phyloP scores from a whole-genome alignment of 1,284 basidiomycete genomes.

The Lentinula novae-zelandiae region DNA sequence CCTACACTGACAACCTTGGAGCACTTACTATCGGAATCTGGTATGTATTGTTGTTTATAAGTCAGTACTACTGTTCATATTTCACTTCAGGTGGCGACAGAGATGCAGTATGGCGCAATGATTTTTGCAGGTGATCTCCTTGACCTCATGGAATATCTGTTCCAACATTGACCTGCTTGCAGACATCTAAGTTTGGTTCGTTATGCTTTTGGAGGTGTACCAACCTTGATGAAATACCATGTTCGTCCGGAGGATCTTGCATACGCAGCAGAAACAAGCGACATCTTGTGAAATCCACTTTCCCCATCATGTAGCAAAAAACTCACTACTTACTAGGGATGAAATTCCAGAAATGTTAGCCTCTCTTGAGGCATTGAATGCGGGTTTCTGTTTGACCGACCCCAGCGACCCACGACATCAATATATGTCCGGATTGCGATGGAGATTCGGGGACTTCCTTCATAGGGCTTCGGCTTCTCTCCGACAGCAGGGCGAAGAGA shows the following conservation, averaged over 20 bases:
- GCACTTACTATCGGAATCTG: constrained; percentile 45
- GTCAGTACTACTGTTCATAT: background rate
- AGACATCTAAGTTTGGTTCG: constrained; percentile 64
- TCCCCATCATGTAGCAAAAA: constrained; percentile 6
- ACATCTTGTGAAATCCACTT: constrained; percentile 50
- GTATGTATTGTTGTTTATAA: constrained; percentile 27
- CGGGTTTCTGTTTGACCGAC: constrained; percentile 72
- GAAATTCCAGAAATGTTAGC: constrained; percentile 75
- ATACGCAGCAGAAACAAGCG: constrained; percentile 42
- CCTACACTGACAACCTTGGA: constrained; percentile 66
- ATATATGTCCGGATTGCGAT: constrained; percentile 58
- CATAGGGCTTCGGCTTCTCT: constrained; percentile 69
- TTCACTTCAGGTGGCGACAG: constrained; percentile 33
- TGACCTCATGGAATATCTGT: background rate
- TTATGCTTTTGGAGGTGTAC: constrained; percentile 65
- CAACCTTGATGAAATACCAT: constrained; percentile 55
- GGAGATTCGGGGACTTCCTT: constrained; percentile 68
- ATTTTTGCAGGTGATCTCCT: constrained; percentile 72
- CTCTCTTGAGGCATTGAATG: constrained; percentile 49
- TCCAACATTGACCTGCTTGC: background rate
- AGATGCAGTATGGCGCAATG: constrained; percentile 78
- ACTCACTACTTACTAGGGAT: constrained; percentile 34
- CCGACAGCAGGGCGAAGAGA: constrained; percentile 74
- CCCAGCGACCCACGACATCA: constrained; percentile 64
- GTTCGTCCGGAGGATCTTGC: constrained; percentile 40